Conservation (phyloP, 768 basidiomycete species). For the Panaeolus cyanescens region DNA sequence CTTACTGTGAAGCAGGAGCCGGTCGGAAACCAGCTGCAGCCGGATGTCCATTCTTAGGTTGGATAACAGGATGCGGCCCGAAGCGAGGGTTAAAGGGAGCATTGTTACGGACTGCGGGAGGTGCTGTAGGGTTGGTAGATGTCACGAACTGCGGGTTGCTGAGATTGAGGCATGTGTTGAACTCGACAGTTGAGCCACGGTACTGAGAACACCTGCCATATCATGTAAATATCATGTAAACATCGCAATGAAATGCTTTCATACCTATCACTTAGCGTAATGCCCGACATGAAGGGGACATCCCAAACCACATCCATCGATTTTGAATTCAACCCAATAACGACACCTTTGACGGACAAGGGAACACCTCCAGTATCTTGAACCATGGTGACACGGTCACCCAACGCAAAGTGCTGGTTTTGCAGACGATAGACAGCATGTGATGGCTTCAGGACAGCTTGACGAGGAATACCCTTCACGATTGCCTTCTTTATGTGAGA, state of each 20-base stretch:
- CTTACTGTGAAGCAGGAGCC: slow-evolving; percentile 40
- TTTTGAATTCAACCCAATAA: slow-evolving; percentile 84
- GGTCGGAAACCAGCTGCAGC: slow-evolving; percentile 69
- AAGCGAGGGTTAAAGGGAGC: slow-evolving; percentile 66
- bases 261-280: slow-evolving; percentile 82
- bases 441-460: slow-evolving; percentile 90
- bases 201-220: slow-evolving; percentile 80
- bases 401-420: slow-evolving; percentile 83
- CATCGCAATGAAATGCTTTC: slow-evolving; percentile 7
- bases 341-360: slow-evolving; percentile 88
- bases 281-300: slow-evolving; percentile 91
- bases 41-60: slow-evolving; percentile 52
- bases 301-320: slow-evolving; percentile 98
- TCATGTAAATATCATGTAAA: slow-evolving; percentile 8
- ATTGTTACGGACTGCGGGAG: slow-evolving; percentile 45
- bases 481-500: slow-evolving; percentile 84
- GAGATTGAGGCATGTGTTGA: slow-evolving; percentile 88
- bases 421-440: slow-evolving; percentile 90
- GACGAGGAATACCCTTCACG: slow-evolving; percentile 91
- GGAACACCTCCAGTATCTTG: slow-evolving; percentile 94
- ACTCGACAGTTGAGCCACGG: slow-evolving; percentile 86
- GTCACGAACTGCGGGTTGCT: slow-evolving; percentile 84
- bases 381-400: slow-evolving; percentile 95
- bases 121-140: slow-evolving; percentile 64
- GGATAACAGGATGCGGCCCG: slow-evolving; percentile 66